Base-by-base conservation (phyloP, 1,284 basidiomycete species). In the Trichosporon sp. region DNA sequence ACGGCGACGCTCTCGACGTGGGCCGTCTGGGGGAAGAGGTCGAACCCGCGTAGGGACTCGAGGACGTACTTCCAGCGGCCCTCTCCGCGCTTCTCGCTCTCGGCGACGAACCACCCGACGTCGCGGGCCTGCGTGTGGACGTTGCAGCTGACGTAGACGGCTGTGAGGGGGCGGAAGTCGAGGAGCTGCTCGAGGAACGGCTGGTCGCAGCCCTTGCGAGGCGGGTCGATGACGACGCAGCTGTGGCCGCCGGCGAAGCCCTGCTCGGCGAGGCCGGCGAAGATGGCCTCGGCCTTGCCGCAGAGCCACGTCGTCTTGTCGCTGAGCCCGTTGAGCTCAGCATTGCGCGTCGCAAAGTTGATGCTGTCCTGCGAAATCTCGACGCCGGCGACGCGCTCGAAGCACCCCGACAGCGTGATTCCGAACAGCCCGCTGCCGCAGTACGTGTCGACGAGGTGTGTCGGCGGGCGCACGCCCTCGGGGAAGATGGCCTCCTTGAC, bases 131-230 rank as follows among this genome's bases (percentile, higher is more conserved):
- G 85, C 0, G 85, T 86, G 73, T 85, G 85, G 7, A 86, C 95
- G 81, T 98, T 98, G 82, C 96, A 98, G 77, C 91, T 92, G 70
- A 97, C 92, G 80, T 97, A 97, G 67, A 95, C 91, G 67, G 96
- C 87, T 11, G 87, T 89, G 66, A 84, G 83, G 1, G 90, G 87
- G 31, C 88, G 84, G 80, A 96, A 95, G 4, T 80, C 80, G 63
- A 95, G 80, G 58, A 96, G 83, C 83, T 97, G 94, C 35, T 87
- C 83, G 58, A 97, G 85, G 82, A 96, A 97, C 2, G 86, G 86
- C 64, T 88, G 87, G 80, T 95, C 93, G 76, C 92, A 95, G 15
- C 94, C 95, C 82, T 95, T 96, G 70, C 93, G 86, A 13, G 95
- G 95, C 1, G 94, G 94, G 71, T 83, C 84, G 65, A 82, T 74